Evolutionary conservation across 805 yeast species (phyloP), one percentile per base, ranked within the genome.

Genomic region (Saccharomyces kudriavzevii): DNA sequence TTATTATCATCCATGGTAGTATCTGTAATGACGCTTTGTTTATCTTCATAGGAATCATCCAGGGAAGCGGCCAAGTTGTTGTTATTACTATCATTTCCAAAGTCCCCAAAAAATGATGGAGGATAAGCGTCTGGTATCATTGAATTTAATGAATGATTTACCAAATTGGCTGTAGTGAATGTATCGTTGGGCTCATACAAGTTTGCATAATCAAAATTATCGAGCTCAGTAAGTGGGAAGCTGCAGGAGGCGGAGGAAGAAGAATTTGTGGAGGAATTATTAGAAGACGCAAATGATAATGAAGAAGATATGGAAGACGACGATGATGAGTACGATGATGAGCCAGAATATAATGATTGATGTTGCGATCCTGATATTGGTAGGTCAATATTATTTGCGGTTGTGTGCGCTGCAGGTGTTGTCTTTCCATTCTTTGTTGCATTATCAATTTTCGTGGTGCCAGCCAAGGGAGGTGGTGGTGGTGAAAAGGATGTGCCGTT

Each of bases 21-120:
- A 52, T 62, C 64, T 2, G 65, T 62, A 22, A 56, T 49, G 4
- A 60, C 49, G 43, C 65, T 56, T 45, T 52, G 56, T 8, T 24
- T 35, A 13, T 49, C 54, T n/a, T 52, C 52, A 45, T 24, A 24
- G 13, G 29, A 25, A 22, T 45, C 29, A 11, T 45, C 48, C 1
- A 24, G n/a, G n/a, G 29, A 25, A 4, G 27, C 8, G 11, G 4
- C 48, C 5, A 45, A 45, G 4, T 22, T 26, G 17, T 26, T 45
- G 27, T 5, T 22, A 10, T 45, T 14, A 11, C 9, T 30, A 9
- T 30, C 10, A 17, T 30, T 27, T 26, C n/a, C 26, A 48, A 28
- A 22, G 11, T 28, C 31, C 5, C 20, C 50, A 30, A 17, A 30
- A 11, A 29, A 10, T 17, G 50, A 25, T 27, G 40, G 25, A 29